Base-by-base conservation (phyloP, 1,284 basidiomycete genomes). In the Melampsora larici-populina region DNA sequence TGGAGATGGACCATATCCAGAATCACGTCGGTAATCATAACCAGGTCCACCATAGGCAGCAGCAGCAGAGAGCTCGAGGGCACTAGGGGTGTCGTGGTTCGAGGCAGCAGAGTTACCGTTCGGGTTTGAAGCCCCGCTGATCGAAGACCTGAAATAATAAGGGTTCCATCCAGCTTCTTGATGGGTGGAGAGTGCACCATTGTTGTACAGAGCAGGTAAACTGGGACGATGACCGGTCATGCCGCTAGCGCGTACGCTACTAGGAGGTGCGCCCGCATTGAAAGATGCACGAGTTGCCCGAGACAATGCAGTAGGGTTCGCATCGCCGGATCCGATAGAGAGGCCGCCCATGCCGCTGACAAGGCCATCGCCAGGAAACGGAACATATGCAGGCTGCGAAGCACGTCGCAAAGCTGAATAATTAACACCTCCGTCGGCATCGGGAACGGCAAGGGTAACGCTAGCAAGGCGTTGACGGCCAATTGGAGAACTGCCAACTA, bases 1-100 rank as follows among this genome's bases (percentile, higher is more conserved):
- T 13, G 74, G 74, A 11, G 74, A 77, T 4, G 74, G 58, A 13
- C 74, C 74, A 40, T 77, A 77, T 7, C 74, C 74, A 24, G 74
- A 77, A 43, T 77, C 74, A 26, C 74, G 74, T 29, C 74, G 74
- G 33, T 69, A 77, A n/a, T 77, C 74, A 29, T 77, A 77, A n/a
- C 66, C 66, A 36, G 67, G 74, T 8, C 58, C 66, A 36, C 29
- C 63, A 26, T 77, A 77, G 9, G 74, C 51, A 31, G 67, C 66
- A 24, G 67, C 74, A n/a, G 66, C 74, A 29, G 74, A 77, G 9
- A 77, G 31, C 48, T 77, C 74, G 18, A 77, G 40, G 0, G 66
- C 60, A 29, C 51, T 69, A 40, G 67, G 74, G 6, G 66, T 33
- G 58, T 63, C 74, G 24, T 69, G 67, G 55, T 13, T 63, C 6